phyloP scores from a whole-genome alignment of 805 yeast species.

The Metschnikowia amazonensis region DNA sequence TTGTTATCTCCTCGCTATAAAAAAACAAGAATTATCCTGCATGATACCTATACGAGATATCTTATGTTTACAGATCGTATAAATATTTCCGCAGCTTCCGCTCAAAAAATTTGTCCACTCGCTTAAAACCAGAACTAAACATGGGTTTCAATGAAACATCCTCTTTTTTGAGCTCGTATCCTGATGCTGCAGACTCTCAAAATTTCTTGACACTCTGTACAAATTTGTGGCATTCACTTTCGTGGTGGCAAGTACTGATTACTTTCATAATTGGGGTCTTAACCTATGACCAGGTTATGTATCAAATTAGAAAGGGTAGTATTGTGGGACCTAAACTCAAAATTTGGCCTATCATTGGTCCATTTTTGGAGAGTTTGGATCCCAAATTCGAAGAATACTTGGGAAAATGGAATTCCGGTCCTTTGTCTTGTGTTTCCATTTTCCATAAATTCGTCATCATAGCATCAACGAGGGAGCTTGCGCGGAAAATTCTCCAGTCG shows the following conservation, averaged over 20 bases:
- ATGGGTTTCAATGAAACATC: slow-evolving; percentile 3
- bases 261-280: slow-evolving; percentile 47
- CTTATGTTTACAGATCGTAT: slow-evolving; percentile 5
- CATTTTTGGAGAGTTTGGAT: slow-evolving; percentile 88
- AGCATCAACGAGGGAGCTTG: slow-evolving; percentile 19
- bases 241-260: slow-evolving; percentile 53
- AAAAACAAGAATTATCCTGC: not conserved
- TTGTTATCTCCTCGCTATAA: not conserved
- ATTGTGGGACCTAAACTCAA: slow-evolving; percentile 89
- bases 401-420: slow-evolving; percentile 94
- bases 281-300: slow-evolving; percentile 72
- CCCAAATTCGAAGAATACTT: slow-evolving; percentile 93
- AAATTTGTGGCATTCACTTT: slow-evolving; percentile 21
- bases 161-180: not conserved
- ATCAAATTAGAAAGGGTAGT: slow-evolving; percentile 74
- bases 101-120: slow-evolving; percentile 2
- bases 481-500: slow-evolving; percentile 34
- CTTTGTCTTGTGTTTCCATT: slow-evolving; percentile 91
- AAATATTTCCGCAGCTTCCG: slow-evolving; percentile 5
- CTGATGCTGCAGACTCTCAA: not conserved
- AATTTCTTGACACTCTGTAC: not conserved
- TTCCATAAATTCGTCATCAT: slow-evolving; percentile 93
- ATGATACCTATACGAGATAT: slow-evolving; percentile 3
- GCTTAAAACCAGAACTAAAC: not conserved
- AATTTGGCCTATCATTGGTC: slow-evolving; percentile 94